Evolutionary conservation across 345 rosid genomes (phyloP), one percentile per base, ranked within the genome.

Genomic region (Euphorbia tirucalli): DNA sequence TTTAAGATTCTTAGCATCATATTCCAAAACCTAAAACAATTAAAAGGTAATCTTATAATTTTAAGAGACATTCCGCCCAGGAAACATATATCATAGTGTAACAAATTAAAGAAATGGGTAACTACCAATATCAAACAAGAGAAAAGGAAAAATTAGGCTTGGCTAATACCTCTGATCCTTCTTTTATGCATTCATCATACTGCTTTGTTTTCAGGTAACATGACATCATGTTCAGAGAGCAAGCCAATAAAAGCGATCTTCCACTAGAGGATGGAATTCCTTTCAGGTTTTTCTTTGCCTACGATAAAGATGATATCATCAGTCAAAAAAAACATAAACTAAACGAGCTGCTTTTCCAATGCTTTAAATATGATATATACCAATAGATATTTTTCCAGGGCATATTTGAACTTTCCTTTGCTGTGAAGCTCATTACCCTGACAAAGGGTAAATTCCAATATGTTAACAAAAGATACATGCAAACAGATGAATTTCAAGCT

Each of bases 141-240:
- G 11, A 7, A 65, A 60, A 37, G 69, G 55, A 63, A 21, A 11
- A 30, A 16, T n/a, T 1, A 31, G 3, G 43, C 7, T 31, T 52
- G 50, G 19, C 24, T 65, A 76, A 71, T 88, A 92, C 98, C 98
- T 96, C 97, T 7, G 90, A 85, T 72, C 99, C 98, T 81, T 87
- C 97, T 74, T 80, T 82, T 48, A 93, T 76, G 75, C 99, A 96
- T 55, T 88, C 89, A 25, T 86, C 76, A 59, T 80, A 87, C 74
- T 88, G 89, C 78, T 73, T 78, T 30, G 88, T 88, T 83, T 89
- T 96, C 80, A 96, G 79, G 86, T 93, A 91, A 85, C 99, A 96
- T 27, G 99, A 96, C 99, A 96, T 93, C 71, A 87, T 71, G 81
- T 96, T 96, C 55, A 93, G 93, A 58, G 99, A 91, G 83, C 98